Evolutionary conservation across 768 basidiomycete genomes (phyloP).

Genomic region (Tulasnella sp.): DNA sequence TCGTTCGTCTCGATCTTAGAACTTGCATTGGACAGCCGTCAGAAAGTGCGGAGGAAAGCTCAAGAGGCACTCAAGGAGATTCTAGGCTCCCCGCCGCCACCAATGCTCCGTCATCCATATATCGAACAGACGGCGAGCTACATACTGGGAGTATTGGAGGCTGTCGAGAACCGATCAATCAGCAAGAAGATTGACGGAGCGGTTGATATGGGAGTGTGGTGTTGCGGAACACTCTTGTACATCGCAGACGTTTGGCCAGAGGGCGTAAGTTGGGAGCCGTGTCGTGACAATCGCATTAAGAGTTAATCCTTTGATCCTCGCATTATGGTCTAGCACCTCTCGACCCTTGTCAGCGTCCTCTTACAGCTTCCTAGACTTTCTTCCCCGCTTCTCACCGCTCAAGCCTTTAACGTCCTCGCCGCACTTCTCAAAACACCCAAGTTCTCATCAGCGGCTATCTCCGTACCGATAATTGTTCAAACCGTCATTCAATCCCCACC

Average conservation of each 20-base stretch:
- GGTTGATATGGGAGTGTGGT: slow-evolving; percentile 64
- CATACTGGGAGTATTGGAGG: slow-evolving; percentile 53
- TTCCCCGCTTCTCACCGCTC: slow-evolving; percentile 80
- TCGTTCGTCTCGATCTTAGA: slow-evolving; percentile 77
- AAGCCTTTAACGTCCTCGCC: slow-evolving; percentile 76
- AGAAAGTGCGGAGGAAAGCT: slow-evolving; percentile 88
- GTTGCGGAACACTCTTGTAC: slow-evolving; percentile 44
- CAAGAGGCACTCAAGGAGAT: slow-evolving; percentile 75
- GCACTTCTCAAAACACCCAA: slow-evolving; percentile 43
- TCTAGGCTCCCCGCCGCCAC: slow-evolving; percentile 63
- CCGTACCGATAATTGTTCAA: slow-evolving; percentile 43
- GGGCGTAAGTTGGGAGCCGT: slow-evolving; percentile 44
- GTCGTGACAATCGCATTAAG: no score
- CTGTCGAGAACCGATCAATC: slow-evolving; percentile 50
- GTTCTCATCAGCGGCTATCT: slow-evolving; percentile 35
- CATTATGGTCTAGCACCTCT: slow-evolving; percentile 66
- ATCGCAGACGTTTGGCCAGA: slow-evolving; percentile 32
- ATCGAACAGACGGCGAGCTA: slow-evolving; percentile 70
- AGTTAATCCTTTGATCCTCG: no score
- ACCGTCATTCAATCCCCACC: slow-evolving; percentile 62
- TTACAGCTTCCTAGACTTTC: slow-evolving; percentile 77
- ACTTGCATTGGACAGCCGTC: slow-evolving; percentile 73
- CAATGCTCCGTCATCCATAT: slow-evolving; percentile 75
- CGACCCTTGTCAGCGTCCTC: slow-evolving; percentile 55
- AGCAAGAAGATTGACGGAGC: slow-evolving; percentile 44